phyloP scores from a whole-genome alignment of 176 grass and related monocot genomes.

The Lolium perenne region DNA sequence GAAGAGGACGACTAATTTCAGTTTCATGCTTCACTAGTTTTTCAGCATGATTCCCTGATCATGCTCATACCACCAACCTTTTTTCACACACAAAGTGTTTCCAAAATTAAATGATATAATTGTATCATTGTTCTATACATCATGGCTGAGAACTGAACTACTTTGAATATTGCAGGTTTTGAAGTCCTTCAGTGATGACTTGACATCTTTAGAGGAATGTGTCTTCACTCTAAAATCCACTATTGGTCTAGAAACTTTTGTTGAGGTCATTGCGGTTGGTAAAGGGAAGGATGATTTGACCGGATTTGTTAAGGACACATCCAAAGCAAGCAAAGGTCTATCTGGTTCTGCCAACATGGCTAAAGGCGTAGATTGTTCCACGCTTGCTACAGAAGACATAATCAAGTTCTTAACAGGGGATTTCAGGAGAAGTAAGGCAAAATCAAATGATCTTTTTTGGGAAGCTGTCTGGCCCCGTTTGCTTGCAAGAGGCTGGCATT shows the following conservation, averaged over 20 bases:
- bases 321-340: conserved; percentile 44
- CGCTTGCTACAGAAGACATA: conserved; percentile 52
- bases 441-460: conserved; percentile 70
- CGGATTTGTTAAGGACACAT: conserved; percentile 50
- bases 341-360: conserved; percentile 43
- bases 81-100: neutral
- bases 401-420: conserved; percentile 70
- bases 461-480: conserved; percentile 74
- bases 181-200: conserved; percentile 53
- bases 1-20: conserved; percentile 15
- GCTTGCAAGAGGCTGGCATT: conserved; percentile 76
- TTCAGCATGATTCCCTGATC: neutral
- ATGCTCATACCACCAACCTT: neutral
- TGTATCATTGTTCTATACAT: conserved; percentile 26
- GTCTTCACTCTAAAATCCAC: conserved; percentile 59
- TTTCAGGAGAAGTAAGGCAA: conserved; percentile 67
- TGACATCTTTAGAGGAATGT: conserved; percentile 55
- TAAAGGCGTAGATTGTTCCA: conserved; percentile 57
- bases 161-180: conserved; percentile 51
- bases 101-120: conserved; percentile 28
- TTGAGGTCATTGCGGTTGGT: conserved; percentile 66
- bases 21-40: conserved; percentile 8
- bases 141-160: conserved; percentile 20
- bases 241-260: conserved; percentile 53
- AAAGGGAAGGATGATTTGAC: conserved; percentile 69